phyloP scores from a whole-genome alignment of 2,329 filamentous ascomycete genomes.

The Phyllosticta citriasiana region DNA sequence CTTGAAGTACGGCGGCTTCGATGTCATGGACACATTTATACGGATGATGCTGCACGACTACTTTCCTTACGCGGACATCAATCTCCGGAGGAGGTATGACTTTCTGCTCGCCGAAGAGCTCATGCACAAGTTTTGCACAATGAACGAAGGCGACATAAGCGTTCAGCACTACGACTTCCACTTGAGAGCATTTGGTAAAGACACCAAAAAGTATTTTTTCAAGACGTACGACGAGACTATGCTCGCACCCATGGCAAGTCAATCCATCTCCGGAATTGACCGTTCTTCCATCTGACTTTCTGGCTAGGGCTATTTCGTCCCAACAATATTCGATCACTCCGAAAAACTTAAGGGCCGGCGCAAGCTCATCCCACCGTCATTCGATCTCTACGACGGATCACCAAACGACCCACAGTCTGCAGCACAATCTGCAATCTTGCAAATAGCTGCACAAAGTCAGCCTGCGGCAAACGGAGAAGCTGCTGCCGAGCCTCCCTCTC shows the following conservation, averaged over 20 bases:
- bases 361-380: slow-evolving; percentile 75
- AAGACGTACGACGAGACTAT: slow-evolving; percentile 96
- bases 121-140: slow-evolving; percentile 85
- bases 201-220: slow-evolving; percentile 87
- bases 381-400: slow-evolving; percentile 86
- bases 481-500: slow-evolving; percentile 13
- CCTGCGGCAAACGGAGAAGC: neutral
- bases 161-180: slow-evolving; percentile 87
- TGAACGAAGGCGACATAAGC: slow-evolving; percentile 81
- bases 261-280: neutral
- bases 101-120: slow-evolving; percentile 90
- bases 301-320: slow-evolving; percentile 69
- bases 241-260: slow-evolving; percentile 66
- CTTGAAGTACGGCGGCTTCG: slow-evolving; percentile 83
- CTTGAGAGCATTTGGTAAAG: slow-evolving; percentile 74
- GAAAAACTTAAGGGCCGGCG: slow-evolving; percentile 70
- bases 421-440: slow-evolving; percentile 63
- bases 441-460: slow-evolving; percentile 33
- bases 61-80: slow-evolving; percentile 92
- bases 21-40: slow-evolving; percentile 88
- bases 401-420: slow-evolving; percentile 83
- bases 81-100: slow-evolving; percentile 80
- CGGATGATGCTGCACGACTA: slow-evolving; percentile 98
- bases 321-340: slow-evolving; percentile 73
- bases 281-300: slow-evolving; percentile 1